Evolutionary conservation across 139 green algal genomes (phyloP), one percentile per base, ranked within the genome.

Genomic region (Tetradesmus obliquus): DNA sequence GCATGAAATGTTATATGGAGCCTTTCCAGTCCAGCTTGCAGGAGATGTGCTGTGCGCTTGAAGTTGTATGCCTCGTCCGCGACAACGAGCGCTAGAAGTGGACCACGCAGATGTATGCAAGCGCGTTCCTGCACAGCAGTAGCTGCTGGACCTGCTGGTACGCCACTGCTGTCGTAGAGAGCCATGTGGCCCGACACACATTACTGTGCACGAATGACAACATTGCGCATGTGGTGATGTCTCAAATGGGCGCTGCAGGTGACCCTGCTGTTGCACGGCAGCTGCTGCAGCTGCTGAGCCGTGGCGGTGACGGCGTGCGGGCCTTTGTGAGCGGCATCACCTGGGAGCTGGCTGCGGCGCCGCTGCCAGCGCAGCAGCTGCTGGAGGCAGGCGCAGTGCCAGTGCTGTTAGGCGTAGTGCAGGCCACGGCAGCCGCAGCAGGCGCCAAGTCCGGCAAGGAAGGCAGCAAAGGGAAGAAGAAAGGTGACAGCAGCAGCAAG

Each of bases 271-370:
- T 84, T 22, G 69, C 69, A 3, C n/a, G 6, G 45, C 69, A 72
- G 51, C 86, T 90, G 86, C 69, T 84, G 86, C 71, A 74, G 71
- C 71, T 90, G 53, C 86, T 83, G 53, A 3, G 9, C 8, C 71
- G 53, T 57, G 53, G 86, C 5, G 10, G 19, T 24, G 20, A 24
- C 17, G 58, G 24, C 53, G 74, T 91, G 8, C 72, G 81, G 2
- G 94, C 94, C n/a, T 96, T 90, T 57, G 57, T 96, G 3, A 84
- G 79, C 6, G 94, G 94, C 71, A 93, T 94, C 12, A 32, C 94
- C 72, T 96, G 94, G 94, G 93, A 96, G 87, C 60, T 94, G 15
- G 91, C 91, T 6, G 89, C 92, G 60, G 92, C 94, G 19, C 53
- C 74, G 3, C 24, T 71, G 24, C 83, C 94, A 20, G 92, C 92